These are phyloP conservation scores for Erodium chrysanthum DNA, from an alignment of 441 rosid species.

Conservation along the genomic window DNA sequence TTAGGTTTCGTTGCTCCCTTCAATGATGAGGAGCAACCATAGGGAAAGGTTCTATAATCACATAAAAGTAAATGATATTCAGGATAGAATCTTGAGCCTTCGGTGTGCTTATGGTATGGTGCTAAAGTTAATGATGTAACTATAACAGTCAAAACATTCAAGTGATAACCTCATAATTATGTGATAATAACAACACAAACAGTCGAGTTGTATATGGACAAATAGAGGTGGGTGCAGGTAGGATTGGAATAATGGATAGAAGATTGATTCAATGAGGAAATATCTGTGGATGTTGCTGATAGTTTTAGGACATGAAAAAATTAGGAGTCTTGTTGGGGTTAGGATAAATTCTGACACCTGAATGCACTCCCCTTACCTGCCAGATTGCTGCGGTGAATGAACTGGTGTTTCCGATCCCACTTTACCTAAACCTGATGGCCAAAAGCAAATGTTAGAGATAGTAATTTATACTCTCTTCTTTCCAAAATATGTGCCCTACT, in stretches of 20 bases:
- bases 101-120: constrained; percentile 4
- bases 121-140: not conserved
- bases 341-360: not conserved
- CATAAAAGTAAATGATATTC: constrained; percentile 13
- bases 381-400: constrained; percentile 42
- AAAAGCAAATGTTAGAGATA: constrained; percentile 19
- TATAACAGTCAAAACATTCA: constrained; percentile 1
- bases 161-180: not conserved
- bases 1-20: constrained; percentile 24
- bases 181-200: not conserved
- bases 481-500: not conserved
- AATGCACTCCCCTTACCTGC: constrained; percentile 33
- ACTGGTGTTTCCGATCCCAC: constrained; percentile 51
- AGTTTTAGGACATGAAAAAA: not conserved
- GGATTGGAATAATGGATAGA: not conserved
- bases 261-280: not conserved
- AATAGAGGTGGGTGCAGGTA: not conserved
- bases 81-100: not conserved
- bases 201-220: not conserved
- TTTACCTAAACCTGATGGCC: constrained; percentile 57
- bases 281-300: not conserved
- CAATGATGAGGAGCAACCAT: constrained; percentile 25
- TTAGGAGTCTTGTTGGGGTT: not conserved
- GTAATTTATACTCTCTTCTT: not conserved
- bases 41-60: constrained; percentile 24